Evolutionary conservation across 2,329 filamentous ascomycete species (phyloP).

Genomic region (Colletotrichum limetticola): DNA sequence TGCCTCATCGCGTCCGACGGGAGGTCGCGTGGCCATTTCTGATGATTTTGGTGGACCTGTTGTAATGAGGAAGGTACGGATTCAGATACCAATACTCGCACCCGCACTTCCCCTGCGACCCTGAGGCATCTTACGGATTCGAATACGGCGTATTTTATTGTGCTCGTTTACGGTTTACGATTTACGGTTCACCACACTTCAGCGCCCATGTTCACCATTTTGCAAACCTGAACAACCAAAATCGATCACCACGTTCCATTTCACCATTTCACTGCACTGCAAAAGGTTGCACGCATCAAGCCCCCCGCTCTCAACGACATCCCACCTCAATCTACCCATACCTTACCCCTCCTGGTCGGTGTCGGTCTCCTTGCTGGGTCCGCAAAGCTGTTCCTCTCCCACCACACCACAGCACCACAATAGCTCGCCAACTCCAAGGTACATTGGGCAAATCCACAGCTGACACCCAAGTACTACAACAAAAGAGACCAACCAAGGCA

Average conservation of each 20-base stretch:
- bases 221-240: background rate
- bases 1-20: background rate
- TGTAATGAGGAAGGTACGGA: background rate
- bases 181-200: background rate
- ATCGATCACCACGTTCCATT: background rate
- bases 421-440: background rate
- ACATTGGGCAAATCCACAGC: background rate
- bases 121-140: background rate
- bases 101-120: background rate
- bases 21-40: background rate
- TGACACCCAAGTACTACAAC: background rate
- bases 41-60: background rate
- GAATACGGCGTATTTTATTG: conserved; percentile 5
- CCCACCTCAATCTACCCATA: background rate
- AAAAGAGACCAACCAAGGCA: background rate
- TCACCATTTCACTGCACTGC: background rate
- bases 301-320: background rate
- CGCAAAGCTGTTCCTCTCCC: background rate
- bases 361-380: background rate
- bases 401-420: background rate
- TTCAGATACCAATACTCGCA: background rate
- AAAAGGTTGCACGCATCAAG: background rate
- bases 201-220: background rate
- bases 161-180: background rate
- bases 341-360: background rate